phyloP scores from a whole-genome alignment of 805 yeast genomes.

The Ogataea sp. region DNA sequence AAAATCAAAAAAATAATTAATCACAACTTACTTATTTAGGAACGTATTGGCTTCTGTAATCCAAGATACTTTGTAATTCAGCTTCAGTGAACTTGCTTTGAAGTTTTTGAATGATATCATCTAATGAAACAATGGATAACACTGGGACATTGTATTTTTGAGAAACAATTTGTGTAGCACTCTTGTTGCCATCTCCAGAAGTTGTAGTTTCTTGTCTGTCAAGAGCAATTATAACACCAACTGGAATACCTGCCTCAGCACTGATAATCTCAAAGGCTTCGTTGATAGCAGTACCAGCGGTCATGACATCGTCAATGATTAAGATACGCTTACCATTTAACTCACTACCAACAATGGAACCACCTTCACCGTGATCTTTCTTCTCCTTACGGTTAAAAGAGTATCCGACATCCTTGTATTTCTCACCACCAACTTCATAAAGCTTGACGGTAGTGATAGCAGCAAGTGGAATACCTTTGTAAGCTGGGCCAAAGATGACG shows the following conservation, averaged over 20 bases:
- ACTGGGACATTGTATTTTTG: slow-evolving; percentile 75
- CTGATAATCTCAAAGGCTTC: slow-evolving; percentile 83
- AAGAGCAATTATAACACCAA: slow-evolving; percentile 82
- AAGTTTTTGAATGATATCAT: slow-evolving; percentile 64
- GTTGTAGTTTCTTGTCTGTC: slow-evolving; percentile 91
- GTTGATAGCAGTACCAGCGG: slow-evolving; percentile 96
- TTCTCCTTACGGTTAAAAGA: slow-evolving; percentile 96
- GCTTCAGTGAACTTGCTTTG: slow-evolving; percentile 44
- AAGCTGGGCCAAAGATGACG: slow-evolving; percentile 93
- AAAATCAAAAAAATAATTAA: no score
- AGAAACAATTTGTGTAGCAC: slow-evolving; percentile 79
- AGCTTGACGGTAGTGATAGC: slow-evolving; percentile 89
- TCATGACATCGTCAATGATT: slow-evolving; percentile 94
- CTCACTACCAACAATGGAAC: slow-evolving; percentile 80
- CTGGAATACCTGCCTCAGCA: slow-evolving; percentile 61
- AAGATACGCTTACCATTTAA: slow-evolving; percentile 66
- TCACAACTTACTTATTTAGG: slow-evolving; percentile 20
- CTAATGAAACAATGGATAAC: slow-evolving; percentile 65
- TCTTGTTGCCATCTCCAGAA: slow-evolving; percentile 51
- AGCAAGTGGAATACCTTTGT: slow-evolving; percentile 93
- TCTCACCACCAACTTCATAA: slow-evolving; percentile 81
- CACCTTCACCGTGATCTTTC: slow-evolving; percentile 98
- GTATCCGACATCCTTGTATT: slow-evolving; percentile 67
- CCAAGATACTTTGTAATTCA: slow-evolving; percentile 48
- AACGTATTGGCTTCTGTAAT: slow-evolving; percentile 45